These are phyloP conservation scores for Talaromyces sp. DNA, from an alignment of 2,329 filamentous ascomycete species.

Conservation along the genomic window DNA sequence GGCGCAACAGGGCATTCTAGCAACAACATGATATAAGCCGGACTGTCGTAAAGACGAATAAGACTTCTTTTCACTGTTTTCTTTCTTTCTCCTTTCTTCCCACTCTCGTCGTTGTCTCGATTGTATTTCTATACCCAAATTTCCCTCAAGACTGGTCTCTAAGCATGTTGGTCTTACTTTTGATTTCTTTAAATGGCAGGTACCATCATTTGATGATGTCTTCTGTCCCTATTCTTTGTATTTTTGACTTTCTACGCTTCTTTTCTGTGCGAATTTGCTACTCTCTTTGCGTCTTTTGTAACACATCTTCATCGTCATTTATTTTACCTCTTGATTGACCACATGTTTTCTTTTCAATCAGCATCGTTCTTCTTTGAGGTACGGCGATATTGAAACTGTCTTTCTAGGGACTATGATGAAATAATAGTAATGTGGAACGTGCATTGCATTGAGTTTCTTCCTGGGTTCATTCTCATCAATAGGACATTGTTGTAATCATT, in stretches of 20 bases:
- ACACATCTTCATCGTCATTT: slow-evolving; percentile 16
- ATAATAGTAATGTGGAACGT: slow-evolving; percentile 10
- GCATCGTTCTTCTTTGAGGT: slow-evolving; percentile 6
- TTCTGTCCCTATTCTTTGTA: slow-evolving; percentile 8
- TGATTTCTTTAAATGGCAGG: slow-evolving; percentile 24
- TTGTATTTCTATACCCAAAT: slow-evolving; percentile 19
- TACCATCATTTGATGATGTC: slow-evolving; percentile 21
- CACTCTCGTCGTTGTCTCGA: neutral
- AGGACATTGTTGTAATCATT: neutral
- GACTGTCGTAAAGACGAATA: slow-evolving; percentile 9
- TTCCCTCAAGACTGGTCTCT: slow-evolving; percentile 11
- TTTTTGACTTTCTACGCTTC: neutral
- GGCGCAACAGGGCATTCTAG: slow-evolving; percentile 18
- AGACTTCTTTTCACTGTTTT: neutral
- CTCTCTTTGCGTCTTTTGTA: slow-evolving; percentile 8
- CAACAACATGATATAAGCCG: slow-evolving; percentile 35
- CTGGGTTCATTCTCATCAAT: neutral
- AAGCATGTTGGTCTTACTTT: slow-evolving; percentile 1
- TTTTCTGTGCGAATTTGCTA: neutral
- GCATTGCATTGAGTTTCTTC: neutral
- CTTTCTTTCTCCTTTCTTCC: neutral
- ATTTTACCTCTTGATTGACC: slow-evolving; percentile 7
- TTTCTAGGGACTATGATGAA: slow-evolving; percentile 13
- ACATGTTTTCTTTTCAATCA: neutral
- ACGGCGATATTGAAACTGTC: slow-evolving; percentile 2